These are phyloP conservation scores for Dothiorella sarmentorum DNA, from an alignment of 2,329 filamentous ascomycete genomes.

Conservation along the genomic window DNA sequence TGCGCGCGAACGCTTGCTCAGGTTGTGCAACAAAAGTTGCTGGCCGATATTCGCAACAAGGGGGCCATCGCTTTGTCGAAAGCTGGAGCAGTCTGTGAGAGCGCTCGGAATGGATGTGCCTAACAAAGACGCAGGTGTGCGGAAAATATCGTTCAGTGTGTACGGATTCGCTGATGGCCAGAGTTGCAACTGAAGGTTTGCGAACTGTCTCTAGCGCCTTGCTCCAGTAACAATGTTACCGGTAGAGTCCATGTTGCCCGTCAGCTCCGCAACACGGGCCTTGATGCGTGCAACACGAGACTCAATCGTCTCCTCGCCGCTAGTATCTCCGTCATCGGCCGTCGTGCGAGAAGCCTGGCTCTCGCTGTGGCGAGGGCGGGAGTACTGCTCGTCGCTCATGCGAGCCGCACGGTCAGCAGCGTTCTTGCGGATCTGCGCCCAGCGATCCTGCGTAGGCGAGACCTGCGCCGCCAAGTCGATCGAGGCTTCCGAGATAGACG, in stretches of 20 bases:
- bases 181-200: neutral
- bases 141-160: neutral
- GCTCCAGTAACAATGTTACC: conserved; percentile 17
- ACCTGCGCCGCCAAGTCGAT: conserved; percentile 38
- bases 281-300: conserved; percentile 96
- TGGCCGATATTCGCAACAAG: neutral
- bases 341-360: conserved; percentile 53
- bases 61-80: neutral
- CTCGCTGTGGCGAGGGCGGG: conserved; percentile 47
- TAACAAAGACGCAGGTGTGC: neutral
- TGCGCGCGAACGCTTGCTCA: neutral
- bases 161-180: neutral
- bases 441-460: conserved; percentile 64
- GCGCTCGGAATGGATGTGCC: neutral
- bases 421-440: conserved; percentile 95
- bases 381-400: conserved; percentile 60
- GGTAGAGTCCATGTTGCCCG: conserved; percentile 64
- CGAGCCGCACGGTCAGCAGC: conserved; percentile 75
- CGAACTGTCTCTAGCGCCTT: neutral
- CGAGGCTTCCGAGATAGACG: conserved; percentile 35
- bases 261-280: conserved; percentile 90
- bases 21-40: neutral
- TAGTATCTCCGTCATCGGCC: conserved; percentile 78
- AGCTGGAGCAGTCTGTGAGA: neutral
- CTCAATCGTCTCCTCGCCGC: conserved; percentile 94